Evolutionary conservation across 192 early-diverging fungal genomes (phyloP).

Genomic region (Linnemannia hyalina): DNA sequence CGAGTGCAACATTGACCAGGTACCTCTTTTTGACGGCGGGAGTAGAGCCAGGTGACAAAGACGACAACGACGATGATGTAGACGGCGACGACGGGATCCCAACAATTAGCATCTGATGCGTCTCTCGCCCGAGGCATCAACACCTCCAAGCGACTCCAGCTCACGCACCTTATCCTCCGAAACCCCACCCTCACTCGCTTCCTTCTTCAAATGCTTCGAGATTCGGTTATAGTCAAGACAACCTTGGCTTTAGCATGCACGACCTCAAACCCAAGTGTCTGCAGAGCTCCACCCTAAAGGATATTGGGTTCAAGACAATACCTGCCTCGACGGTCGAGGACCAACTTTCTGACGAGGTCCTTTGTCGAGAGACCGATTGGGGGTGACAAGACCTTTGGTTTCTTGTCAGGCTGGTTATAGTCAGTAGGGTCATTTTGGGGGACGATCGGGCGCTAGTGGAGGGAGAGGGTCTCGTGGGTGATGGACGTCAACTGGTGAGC

Average conservation of each 20-base stretch:
- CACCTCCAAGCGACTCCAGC: background rate
- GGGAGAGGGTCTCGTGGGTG: slow-evolving; percentile 15
- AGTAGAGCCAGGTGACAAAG: too few relatives aligned
- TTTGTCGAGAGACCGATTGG: slow-evolving; percentile 2
- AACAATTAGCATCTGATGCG: slow-evolving; percentile 10
- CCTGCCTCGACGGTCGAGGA: background rate
- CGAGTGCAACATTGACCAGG: background rate
- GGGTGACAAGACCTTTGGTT: background rate
- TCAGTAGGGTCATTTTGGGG: background rate
- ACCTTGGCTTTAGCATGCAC: slow-evolving; percentile 9
- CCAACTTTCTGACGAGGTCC: background rate
- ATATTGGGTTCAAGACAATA: slow-evolving; percentile 10
- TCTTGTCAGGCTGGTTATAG: background rate
- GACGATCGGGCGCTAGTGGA: slow-evolving; percentile 13
- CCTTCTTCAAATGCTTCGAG: background rate
- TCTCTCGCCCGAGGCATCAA: background rate
- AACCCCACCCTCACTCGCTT: background rate
- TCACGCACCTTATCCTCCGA: background rate
- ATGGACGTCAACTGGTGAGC: slow-evolving; percentile 2
- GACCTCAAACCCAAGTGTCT: slow-evolving; percentile 7
- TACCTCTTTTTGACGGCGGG: background rate
- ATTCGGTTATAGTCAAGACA: background rate
- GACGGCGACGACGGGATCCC: background rate
- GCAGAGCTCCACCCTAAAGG: background rate
- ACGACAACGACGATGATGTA: background rate